Percentiles rank a stretch among this genome's conserved stretches.
Conservation (phyloP, 805 yeast species). For the Sugiyamaella marilandica region DNA sequence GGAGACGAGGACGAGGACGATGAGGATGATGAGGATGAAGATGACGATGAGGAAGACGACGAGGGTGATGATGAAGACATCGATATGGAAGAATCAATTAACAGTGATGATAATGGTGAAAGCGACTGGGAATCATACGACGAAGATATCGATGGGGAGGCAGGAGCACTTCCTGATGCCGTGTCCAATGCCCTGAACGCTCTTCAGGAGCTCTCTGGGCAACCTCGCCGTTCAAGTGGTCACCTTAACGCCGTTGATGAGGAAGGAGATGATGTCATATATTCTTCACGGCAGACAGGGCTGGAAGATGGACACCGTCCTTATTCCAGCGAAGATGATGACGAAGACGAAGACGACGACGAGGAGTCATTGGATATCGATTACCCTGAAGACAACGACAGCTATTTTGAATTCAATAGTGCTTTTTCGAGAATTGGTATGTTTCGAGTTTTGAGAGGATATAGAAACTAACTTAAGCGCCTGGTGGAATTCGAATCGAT, state of each 20-base stretch:
- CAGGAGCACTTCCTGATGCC: conserved; percentile 16
- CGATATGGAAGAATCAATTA: not conserved
- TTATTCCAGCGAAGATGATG: conserved; percentile 24
- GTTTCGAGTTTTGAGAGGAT: not conserved
- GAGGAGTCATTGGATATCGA: conserved; percentile 11
- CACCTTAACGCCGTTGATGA: conserved; percentile 3
- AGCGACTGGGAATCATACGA: conserved; percentile 21
- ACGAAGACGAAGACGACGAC: conserved; percentile 26
- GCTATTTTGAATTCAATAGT: conserved; percentile 11
- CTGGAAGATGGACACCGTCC: conserved; percentile 8
- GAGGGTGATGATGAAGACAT: not conserved
- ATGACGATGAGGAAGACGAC: conserved; percentile 6
- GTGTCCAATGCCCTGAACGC: conserved; percentile 17
- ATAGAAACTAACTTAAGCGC: not conserved
- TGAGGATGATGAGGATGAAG: conserved; percentile 15
- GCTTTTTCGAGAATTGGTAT: conserved; percentile 14
- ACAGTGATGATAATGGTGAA: conserved; percentile 17
- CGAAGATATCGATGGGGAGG: conserved; percentile 24
- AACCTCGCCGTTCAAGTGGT: conserved; percentile 6
- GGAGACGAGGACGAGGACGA: conserved; percentile 20
- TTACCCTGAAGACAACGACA: conserved; percentile 5
- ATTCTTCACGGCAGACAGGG: conserved; percentile 7
- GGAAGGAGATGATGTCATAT: conserved; percentile 14
- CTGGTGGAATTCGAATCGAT: conserved; percentile 11
- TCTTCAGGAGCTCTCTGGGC: conserved; percentile 14